phyloP scores from a whole-genome alignment of 164 flowering plant genomes.

The Magnolia changhungtana region DNA sequence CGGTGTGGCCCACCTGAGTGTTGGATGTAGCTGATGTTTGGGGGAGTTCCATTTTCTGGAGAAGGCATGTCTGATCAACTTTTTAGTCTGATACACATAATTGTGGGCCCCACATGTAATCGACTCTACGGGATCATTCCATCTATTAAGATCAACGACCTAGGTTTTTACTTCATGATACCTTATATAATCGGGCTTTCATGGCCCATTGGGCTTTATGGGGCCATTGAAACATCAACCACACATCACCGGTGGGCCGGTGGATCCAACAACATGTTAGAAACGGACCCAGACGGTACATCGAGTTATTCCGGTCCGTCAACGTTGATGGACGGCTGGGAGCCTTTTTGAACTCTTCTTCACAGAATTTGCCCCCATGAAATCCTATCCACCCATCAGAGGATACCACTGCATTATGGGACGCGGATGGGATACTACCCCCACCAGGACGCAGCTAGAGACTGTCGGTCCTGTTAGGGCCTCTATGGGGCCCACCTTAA shows the following conservation, averaged over 20 bases:
- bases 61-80: too few relatives aligned
- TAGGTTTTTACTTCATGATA: neutral
- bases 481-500: too few relatives aligned
- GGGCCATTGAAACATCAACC: neutral
- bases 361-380: neutral
- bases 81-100: too few relatives aligned
- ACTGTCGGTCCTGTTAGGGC: too few relatives aligned
- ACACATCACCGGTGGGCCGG: neutral
- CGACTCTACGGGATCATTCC: neutral
- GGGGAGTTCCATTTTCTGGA: neutral
- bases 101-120: neutral
- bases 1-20: neutral
- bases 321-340: neutral
- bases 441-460: too few relatives aligned
- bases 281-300: neutral
- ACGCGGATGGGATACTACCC: too few relatives aligned
- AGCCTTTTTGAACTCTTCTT: neutral
- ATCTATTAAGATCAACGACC: neutral
- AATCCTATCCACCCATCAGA: too few relatives aligned
- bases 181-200: neutral
- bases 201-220: neutral
- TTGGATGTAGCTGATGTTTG: neutral
- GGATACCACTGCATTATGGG: too few relatives aligned
- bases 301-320: neutral
- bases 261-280: neutral